phyloP scores from a whole-genome alignment of 371 early-diverging fungal species.

The Blastocladiella emersonii region DNA sequence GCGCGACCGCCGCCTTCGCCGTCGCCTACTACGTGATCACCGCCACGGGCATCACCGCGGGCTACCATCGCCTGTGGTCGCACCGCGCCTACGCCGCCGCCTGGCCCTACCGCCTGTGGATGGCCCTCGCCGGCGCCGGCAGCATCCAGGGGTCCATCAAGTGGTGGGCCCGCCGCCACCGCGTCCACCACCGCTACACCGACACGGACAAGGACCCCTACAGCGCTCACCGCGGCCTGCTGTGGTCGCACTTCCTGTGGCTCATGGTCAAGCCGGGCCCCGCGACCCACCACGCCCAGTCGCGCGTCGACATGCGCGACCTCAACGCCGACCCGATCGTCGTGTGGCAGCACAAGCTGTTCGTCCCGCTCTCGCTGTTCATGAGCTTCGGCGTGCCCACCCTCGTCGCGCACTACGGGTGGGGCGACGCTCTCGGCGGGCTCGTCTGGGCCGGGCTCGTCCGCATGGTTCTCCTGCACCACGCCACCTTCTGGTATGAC shows the following conservation, averaged over 20 bases:
- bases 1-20: conserved; percentile 11
- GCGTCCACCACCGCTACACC: conserved; percentile 26
- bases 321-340: conserved; percentile 20
- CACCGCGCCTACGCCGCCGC: conserved; percentile 21
- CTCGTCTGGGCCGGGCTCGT: not conserved
- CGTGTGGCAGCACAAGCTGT: conserved; percentile 20
- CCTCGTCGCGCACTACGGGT: conserved; percentile 11
- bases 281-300: conserved; percentile 14
- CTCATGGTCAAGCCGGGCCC: conserved; percentile 9
- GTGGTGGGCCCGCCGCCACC: conserved; percentile 25
- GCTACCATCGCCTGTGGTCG: conserved; percentile 26
- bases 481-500: conserved; percentile 4
- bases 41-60: conserved; percentile 26
- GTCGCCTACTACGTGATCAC: conserved; percentile 24
- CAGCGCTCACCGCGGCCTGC: conserved; percentile 19
- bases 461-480: conserved; percentile 1
- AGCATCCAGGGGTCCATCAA: conserved; percentile 21
- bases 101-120: conserved; percentile 10
- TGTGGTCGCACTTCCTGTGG: conserved; percentile 27
- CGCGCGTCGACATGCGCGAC: conserved; percentile 17
- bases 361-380: conserved; percentile 13
- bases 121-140: conserved; percentile 17
- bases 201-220: conserved; percentile 21
- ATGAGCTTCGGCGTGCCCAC: conserved; percentile 17
- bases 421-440: conserved; percentile 17